Evolutionary conservation across 2,329 filamentous ascomycete species (phyloP).

Genomic region (Monascus ruber): DNA sequence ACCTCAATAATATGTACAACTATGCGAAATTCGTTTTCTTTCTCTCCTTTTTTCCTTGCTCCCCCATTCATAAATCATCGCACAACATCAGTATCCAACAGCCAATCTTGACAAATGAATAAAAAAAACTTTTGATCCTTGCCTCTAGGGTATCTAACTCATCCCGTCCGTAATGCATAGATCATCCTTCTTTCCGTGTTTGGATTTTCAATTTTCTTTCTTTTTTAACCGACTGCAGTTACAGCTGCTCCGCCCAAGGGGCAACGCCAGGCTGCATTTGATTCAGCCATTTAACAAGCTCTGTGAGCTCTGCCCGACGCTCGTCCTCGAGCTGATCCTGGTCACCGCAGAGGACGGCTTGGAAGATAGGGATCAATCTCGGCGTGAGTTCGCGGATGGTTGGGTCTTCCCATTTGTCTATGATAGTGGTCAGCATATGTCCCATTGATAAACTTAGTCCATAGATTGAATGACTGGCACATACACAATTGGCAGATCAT

Average conservation of each 20-base stretch:
- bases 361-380: slow-evolving; percentile 36
- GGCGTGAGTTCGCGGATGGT: slow-evolving; percentile 36
- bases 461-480: slow-evolving; percentile 19
- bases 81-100: no score
- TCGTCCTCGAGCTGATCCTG: slow-evolving; percentile 38
- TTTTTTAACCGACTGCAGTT: slow-evolving; percentile 1
- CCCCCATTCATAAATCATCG: no score
- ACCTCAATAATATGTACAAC: no score
- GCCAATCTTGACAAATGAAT: no score
- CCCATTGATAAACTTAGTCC: no score
- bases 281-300: slow-evolving; percentile 39
- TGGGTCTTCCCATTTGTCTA: slow-evolving; percentile 36
- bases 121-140: no score
- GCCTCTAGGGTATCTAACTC: no score
- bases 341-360: slow-evolving; percentile 34
- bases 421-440: slow-evolving; percentile 6
- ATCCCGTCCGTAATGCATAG: no score
- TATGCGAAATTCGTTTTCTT: no score
- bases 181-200: no score
- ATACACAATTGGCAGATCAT: slow-evolving; percentile 80
- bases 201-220: no score
- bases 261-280: slow-evolving; percentile 31
- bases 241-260: slow-evolving; percentile 29
- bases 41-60: no score
- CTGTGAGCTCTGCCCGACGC: slow-evolving; percentile 34